Evolutionary conservation across 805 yeast species (phyloP), one percentile per base, ranked within the genome.

Genomic region (Candida sphagnicola): DNA sequence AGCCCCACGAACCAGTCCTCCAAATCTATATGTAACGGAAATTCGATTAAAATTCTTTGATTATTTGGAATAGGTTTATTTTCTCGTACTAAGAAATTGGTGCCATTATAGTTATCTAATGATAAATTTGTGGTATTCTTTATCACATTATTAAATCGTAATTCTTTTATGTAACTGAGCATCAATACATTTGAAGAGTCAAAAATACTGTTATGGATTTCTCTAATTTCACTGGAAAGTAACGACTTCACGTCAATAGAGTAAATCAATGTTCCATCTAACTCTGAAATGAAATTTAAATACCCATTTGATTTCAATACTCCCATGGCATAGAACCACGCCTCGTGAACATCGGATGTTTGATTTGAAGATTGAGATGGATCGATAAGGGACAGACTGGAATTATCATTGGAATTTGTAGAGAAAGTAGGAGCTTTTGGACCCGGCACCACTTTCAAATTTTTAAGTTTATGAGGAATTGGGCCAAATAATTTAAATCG

Each of bases 1-100:
- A 85, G 58, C 0, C 86, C 81, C 10, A 84, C 84, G 44, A 75
- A 67, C 90, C 93, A 84, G 53, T 82, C 89, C 51, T 83, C 90
- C 31, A 83, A 64, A 55, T 83, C 90, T 16, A 79, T 77, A 47
- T 77, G 77, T 29, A 80, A 61, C 2, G 86, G 84, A 45, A 84
- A 84, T 45, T 75, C 78, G 35, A 84, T 62, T 16, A 82, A 59
- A 3, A 80, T 64, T 35, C 82, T 50, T 40, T 58, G 61, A 44
- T 58, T 52, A 25, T 60, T 64, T 15, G 61, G 46, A 10, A 65
- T 49, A 21, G 44, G 41, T 36, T 60, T 60, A 28, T 64, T 67
- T 15, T 67, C 74, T 35, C 57, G 54, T 8, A 49, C 38, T 31
- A 68, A 50, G 32, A 68, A 61, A n/a, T 12, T 21, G 8, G 60